phyloP scores from a whole-genome alignment of 805 yeast species.

The Wickerhamomyces mucosus region DNA sequence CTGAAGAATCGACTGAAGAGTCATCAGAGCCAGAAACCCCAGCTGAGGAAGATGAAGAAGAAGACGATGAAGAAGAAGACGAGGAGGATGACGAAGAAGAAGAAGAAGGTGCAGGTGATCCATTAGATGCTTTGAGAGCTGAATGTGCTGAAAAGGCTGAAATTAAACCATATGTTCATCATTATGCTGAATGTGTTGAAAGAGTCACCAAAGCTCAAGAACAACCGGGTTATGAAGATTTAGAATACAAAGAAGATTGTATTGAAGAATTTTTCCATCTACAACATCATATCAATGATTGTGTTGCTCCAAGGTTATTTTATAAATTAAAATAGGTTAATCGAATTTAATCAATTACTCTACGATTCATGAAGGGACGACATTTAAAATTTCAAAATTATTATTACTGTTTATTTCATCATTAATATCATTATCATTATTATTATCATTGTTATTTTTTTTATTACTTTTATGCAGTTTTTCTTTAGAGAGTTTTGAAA shows the following conservation, averaged over 20 bases:
- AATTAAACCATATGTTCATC: slow-evolving; percentile 73
- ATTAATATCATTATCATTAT: too few relatives aligned
- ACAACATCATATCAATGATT: slow-evolving; percentile 85
- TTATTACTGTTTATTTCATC: too few relatives aligned
- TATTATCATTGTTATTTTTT: too few relatives aligned
- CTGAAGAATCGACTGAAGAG: slow-evolving; percentile 7
- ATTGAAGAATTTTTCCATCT: slow-evolving; percentile 96
- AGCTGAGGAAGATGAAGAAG: slow-evolving; percentile 13
- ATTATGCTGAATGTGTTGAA: slow-evolving; percentile 88
- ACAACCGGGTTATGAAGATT: slow-evolving; percentile 73
- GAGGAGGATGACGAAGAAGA: slow-evolving; percentile 66
- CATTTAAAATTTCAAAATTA: too few relatives aligned
- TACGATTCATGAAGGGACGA: too few relatives aligned
- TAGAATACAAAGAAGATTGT: slow-evolving; percentile 89
- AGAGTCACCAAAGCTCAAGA: slow-evolving; percentile 86
- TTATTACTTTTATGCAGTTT: too few relatives aligned
- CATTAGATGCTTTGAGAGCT: slow-evolving; percentile 50
- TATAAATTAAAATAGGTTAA: slow-evolving; percentile 61
- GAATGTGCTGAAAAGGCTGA: slow-evolving; percentile 61
- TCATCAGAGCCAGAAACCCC: slow-evolving; percentile 7
- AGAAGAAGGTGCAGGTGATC: slow-evolving; percentile 63
- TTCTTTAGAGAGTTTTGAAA: too few relatives aligned
- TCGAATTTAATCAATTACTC: too few relatives aligned
- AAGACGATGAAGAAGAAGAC: slow-evolving; percentile 31
- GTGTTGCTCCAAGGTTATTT: slow-evolving; percentile 86